Evolutionary conservation across 306 rosid genomes (phyloP), one percentile per base, ranked within the genome.

Genomic region (Malus sylvestris): DNA sequence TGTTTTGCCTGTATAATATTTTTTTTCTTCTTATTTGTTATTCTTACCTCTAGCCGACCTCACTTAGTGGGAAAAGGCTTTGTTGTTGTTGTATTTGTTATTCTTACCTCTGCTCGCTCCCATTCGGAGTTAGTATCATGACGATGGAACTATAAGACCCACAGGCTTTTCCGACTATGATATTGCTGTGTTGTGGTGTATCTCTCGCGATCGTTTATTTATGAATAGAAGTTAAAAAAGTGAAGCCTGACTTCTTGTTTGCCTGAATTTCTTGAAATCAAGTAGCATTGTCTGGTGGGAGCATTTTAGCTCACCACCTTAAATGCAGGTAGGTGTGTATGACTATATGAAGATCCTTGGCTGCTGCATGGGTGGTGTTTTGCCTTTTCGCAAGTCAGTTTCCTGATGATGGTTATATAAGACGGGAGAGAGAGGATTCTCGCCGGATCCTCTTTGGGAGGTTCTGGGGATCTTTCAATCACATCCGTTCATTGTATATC

Each of bases 1-100:
- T 58, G 65, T 60, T 64, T 32, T 30, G 83, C 42, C 4, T n/a
- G 75, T 79, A 79, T 67, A 66, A 71, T 49, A 74, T 70, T 49
- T 20, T 29, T 27, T 38, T 38, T 30, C 71, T 75, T 55, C 76
- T 75, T 55, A 42, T 80, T 69, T 75, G 32, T 49, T 60, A 4
- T 69, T 74, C 51, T 35, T 25, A 25, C 25, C 25, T 25, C 25
- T 25, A 25, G 25, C 25, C 25, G 25, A 25, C 25, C 25, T 0
- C 25, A 25, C 25, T 25, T 25, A 25, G 25, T 25, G 25, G 25
- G 25, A 25, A 25, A 25, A 25, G 0, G 25, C 25, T 25, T 25
- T 25, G 25, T 25, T 25, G 25, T 25, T 25, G 25, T 25, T 25
- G 25, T 25, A 25, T 25, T 25, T 25, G 25, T 25, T 25, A 25